Base-by-base conservation (phyloP, 768 basidiomycete species). In the Phylloporus arenicola region DNA sequence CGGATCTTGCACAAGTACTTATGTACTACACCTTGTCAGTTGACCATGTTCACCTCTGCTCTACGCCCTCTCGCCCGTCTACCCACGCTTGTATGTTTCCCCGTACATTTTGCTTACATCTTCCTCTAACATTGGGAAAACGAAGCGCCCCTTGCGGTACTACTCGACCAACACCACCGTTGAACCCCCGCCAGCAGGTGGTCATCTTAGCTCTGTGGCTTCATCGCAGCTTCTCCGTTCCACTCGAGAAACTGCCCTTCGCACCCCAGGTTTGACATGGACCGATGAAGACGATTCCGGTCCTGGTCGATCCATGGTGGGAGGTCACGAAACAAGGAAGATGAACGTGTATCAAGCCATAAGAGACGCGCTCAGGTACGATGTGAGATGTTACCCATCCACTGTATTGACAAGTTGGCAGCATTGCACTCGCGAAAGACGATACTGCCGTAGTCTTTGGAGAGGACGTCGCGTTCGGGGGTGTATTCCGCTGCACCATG, bases 311-410 rank as follows among this genome's bases (percentile, higher is more conserved):
- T 70, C 70, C 31, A 75, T 81, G 34, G 70, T 85, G 13, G 88
- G 81, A 17, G 89, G 88, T 14, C 79, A 88, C 45, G 88, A 92
- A 68, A 94, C 91, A 19, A 81, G 91, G 57, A 92, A 93, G 72
- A 95, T 95, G 92, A 97, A 97, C 64, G 73, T 86, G 57, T 96
- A 92, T 68, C 93, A 96, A 64, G 89, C 94, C 1, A 80, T 97
- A 13, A 78, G 94, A 42, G 92, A 95, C 64, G 92, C 91, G 3
- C 80, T 96, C 74, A 86, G 85, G 88, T 86, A 59, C 44, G 70
- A 57, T 22, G 22, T 22, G 27, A 45, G 41, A 6, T 6, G 16
- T 33, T 19, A 11, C 34, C 19, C 2, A 16, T 43, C 40, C 25
- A 6, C 11, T 11, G 10, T 55, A 10, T 34, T 64, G 35, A 68